Conservation (phyloP, 345 rosid genomes). For the Cardamine resedifolia region DNA sequence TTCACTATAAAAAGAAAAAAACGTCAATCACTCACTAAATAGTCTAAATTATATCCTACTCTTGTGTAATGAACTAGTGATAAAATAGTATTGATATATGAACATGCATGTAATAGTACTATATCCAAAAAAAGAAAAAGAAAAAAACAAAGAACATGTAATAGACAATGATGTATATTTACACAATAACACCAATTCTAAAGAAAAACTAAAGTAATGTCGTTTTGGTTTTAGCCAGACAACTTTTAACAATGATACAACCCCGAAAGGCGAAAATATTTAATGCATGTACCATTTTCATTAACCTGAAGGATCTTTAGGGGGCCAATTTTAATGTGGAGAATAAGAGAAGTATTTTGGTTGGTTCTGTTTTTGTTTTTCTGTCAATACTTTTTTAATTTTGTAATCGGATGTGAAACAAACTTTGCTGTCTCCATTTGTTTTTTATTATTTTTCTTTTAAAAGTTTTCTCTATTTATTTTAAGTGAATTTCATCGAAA, state of each 20-base stretch:
- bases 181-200: neutral
- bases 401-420: neutral
- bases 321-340: slow-evolving; percentile 1
- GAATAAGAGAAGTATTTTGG: neutral
- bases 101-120: neutral
- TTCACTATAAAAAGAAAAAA: neutral
- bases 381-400: neutral
- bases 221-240: slow-evolving; percentile 21
- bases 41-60: neutral
- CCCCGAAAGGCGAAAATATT: neutral
- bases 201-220: slow-evolving; percentile 16
- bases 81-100: neutral
- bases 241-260: slow-evolving; percentile 3
- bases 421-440: neutral
- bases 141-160: neutral
- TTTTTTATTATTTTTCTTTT: neutral
- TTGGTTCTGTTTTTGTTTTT: slow-evolving; percentile 12
- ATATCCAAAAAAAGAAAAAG: neutral
- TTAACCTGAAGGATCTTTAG: slow-evolving; percentile 16
- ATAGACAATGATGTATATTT: neutral
- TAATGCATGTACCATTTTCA: slow-evolving; percentile 19
- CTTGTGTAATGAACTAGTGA: neutral
- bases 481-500: neutral
- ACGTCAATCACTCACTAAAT: neutral
- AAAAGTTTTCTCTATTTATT: neutral